Evolutionary conservation across 768 basidiomycete species (phyloP).

Genomic region (Phylloporus sp.): DNA sequence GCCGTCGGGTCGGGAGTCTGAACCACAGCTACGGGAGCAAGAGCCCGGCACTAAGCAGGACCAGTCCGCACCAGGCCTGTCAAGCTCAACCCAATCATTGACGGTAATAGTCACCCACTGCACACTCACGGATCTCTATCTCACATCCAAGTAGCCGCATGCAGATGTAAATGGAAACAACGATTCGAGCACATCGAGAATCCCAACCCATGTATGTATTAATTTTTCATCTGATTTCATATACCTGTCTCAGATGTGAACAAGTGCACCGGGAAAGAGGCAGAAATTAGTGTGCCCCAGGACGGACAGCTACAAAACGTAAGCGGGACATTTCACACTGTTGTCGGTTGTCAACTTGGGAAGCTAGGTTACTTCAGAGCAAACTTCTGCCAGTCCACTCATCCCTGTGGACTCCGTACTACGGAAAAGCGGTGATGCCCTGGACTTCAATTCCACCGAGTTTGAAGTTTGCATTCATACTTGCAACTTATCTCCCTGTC

Average conservation of each 20-base stretch:
- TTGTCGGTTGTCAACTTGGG: not conserved
- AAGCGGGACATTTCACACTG: not conserved
- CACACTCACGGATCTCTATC: not conserved
- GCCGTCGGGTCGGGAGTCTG: slow-evolving; percentile 9
- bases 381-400: not conserved
- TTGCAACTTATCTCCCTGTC: slow-evolving; percentile 20
- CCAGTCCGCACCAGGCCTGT: not conserved
- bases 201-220: slow-evolving; percentile 19
- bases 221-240: not conserved
- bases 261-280: slow-evolving; percentile 10
- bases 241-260: not conserved
- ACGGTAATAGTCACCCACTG: slow-evolving; percentile 7
- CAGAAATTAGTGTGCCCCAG: slow-evolving; percentile 1
- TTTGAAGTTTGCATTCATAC: slow-evolving; percentile 27
- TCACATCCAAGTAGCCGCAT: slow-evolving; percentile 9
- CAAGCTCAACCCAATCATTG: not conserved
- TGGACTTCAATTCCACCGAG: slow-evolving; percentile 4
- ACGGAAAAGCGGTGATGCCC: not conserved
- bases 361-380: slow-evolving; percentile 1
- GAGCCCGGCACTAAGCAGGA: slow-evolving; percentile 3
- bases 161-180: slow-evolving; percentile 7
- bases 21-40: slow-evolving; percentile 8
- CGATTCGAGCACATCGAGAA: slow-evolving; percentile 21
- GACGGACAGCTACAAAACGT: slow-evolving; percentile 11
- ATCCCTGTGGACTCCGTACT: slow-evolving; percentile 1